Conservation (phyloP, 352 stramenopile species). For the Pythium plurisporium region DNA sequence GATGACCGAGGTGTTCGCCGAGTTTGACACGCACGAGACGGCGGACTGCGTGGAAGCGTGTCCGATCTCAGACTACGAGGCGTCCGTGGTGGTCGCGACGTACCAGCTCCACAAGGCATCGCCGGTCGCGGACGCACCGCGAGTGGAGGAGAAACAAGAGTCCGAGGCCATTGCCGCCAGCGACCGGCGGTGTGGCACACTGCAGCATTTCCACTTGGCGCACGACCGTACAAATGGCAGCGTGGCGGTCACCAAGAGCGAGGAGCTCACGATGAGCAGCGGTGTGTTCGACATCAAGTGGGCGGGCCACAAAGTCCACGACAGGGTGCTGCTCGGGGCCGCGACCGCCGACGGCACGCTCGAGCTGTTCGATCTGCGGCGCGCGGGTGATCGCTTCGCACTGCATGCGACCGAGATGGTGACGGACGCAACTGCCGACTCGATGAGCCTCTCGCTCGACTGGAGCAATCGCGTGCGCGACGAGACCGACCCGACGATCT, state of each 20-base stretch:
- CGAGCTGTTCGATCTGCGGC: slow-evolving; percentile 53
- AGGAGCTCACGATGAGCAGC: slow-evolving; percentile 44
- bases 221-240: slow-evolving; percentile 9
- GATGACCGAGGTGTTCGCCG: slow-evolving; percentile 36
- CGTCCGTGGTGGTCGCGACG: slow-evolving; percentile 65
- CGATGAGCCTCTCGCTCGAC: slow-evolving; percentile 84
- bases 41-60: slow-evolving; percentile 85
- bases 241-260: slow-evolving; percentile 39
- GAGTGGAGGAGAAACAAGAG: not conserved
- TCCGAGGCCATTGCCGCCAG: not conserved
- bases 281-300: slow-evolving; percentile 86
- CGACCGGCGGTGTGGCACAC: slow-evolving; percentile 52
- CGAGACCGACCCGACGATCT: slow-evolving; percentile 49
- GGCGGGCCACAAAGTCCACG: slow-evolving; percentile 43
- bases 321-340: slow-evolving; percentile 50
- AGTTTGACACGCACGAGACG: slow-evolving; percentile 73
- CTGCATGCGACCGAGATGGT: slow-evolving; percentile 35
- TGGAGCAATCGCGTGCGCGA: slow-evolving; percentile 71
- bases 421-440: slow-evolving; percentile 29
- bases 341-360: slow-evolving; percentile 61
- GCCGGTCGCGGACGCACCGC: slow-evolving; percentile 5
- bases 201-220: slow-evolving; percentile 59
- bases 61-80: slow-evolving; percentile 51
- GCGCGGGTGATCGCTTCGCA: not conserved
- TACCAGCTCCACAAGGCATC: slow-evolving; percentile 79